These are phyloP conservation scores for Russula sp. DNA, from an alignment of 768 basidiomycete genomes.

Conservation along the genomic window DNA sequence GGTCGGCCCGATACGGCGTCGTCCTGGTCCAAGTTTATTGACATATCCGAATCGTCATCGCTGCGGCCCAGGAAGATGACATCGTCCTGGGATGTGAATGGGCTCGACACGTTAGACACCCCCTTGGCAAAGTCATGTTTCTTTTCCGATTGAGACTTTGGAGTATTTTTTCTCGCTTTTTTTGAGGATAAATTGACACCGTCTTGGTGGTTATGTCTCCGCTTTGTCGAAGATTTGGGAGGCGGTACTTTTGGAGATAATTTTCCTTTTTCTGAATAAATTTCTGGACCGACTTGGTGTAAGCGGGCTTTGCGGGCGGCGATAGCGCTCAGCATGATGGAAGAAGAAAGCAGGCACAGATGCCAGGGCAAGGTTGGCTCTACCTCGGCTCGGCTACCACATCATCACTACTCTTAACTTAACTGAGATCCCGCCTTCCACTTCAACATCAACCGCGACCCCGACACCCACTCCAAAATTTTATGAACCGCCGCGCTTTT, in stretches of 20 bases:
- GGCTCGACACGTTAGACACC: conserved; percentile 29
- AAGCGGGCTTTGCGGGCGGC: conserved; percentile 62
- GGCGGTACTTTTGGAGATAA: background rate
- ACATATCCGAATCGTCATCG: conserved; percentile 22
- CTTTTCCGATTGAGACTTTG: conserved; percentile 28
- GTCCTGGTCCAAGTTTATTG: conserved; percentile 31
- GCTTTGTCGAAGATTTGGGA: conserved; percentile 37
- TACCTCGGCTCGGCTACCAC: background rate
- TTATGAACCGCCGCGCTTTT: background rate
- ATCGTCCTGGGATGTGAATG: conserved; percentile 36
- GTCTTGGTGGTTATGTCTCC: conserved; percentile 33
- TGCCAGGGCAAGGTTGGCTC: too few species aligned
- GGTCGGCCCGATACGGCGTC: background rate
- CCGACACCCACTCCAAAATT: background rate
- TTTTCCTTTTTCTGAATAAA: background rate
- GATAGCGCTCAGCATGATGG: conserved; percentile 61
- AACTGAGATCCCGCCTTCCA: background rate
- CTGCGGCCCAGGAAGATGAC: conserved; percentile 22
- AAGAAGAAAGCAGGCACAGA: background rate
- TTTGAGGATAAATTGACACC: conserved; percentile 21
- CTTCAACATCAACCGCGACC: background rate
- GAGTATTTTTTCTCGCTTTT: conserved; percentile 29
- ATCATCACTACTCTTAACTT: background rate
- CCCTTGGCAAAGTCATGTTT: conserved; percentile 21
- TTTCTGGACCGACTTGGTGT: conserved; percentile 6